phyloP scores from a whole-genome alignment of 495 filamentous ascomycete genomes.

The Hyaloscypha hepaticicola region DNA sequence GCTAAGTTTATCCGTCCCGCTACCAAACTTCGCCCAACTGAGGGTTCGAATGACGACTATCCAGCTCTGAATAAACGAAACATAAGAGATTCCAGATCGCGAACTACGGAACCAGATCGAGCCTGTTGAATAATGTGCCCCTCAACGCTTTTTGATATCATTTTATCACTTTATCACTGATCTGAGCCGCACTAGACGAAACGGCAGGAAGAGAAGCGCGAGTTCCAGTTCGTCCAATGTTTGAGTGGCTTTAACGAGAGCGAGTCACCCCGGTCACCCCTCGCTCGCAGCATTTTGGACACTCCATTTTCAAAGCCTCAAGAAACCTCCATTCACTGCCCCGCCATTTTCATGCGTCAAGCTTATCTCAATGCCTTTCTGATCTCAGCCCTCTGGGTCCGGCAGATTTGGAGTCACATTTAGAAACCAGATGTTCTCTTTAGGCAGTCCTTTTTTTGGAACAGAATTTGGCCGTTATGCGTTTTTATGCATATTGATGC shows the following conservation, averaged over 20 bases:
- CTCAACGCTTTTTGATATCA: too few species aligned
- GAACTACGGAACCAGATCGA: not conserved
- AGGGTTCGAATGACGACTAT: not conserved
- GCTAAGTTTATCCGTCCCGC: constrained; percentile 9
- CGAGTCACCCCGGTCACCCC: not conserved
- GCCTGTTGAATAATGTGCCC: too few species aligned
- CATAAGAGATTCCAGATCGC: not conserved
- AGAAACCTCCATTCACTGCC: not conserved
- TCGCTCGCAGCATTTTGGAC: not conserved
- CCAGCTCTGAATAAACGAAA: not conserved
- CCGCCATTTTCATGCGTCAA: constrained; percentile 11
- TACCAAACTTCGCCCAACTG: constrained; percentile 7
- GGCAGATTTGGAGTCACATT: not conserved
- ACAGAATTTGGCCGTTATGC: constrained; percentile 4
- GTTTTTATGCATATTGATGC: constrained; percentile 10
- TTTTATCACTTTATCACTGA: too few species aligned
- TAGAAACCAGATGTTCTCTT: constrained; percentile 17
- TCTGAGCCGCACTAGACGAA: not conserved
- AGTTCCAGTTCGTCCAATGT: constrained; percentile 3
- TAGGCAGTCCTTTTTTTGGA: constrained; percentile 8
- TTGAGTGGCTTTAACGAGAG: not conserved
- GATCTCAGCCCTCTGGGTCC: not conserved
- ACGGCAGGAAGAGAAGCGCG: not conserved
- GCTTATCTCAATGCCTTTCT: not conserved
- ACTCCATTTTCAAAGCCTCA: not conserved